Evolutionary conservation across 2,329 filamentous ascomycete species (phyloP).

Genomic region (Aspergillus pseudotamarii): DNA sequence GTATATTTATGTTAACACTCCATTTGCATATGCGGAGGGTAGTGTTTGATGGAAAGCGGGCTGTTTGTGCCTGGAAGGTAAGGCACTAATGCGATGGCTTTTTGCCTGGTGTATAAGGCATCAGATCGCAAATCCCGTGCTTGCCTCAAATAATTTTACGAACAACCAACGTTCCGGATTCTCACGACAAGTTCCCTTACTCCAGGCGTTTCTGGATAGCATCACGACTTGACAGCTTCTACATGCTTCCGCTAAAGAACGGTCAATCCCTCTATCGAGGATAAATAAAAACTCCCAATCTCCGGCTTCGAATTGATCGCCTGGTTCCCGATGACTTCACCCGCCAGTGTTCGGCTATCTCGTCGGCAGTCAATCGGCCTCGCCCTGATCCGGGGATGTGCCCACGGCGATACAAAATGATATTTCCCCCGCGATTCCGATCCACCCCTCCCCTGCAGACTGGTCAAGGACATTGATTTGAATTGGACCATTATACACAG

Average conservation of each 20-base stretch:
- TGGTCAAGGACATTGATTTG: neutral
- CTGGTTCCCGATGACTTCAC: slow-evolving; percentile 7
- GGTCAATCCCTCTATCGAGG: neutral
- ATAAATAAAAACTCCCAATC: neutral
- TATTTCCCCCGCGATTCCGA: neutral
- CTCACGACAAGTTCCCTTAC: no score
- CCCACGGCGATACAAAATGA: neutral
- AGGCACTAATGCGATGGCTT: no score
- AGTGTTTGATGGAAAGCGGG: neutral
- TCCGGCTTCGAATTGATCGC: neutral
- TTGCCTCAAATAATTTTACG: no score
- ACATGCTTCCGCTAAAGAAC: neutral
- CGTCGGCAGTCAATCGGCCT: slow-evolving; percentile 11
- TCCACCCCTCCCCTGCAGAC: neutral
- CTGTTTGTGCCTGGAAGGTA: no score
- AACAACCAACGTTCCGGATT: no score
- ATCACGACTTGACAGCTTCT: neutral
- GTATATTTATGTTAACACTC: no score
- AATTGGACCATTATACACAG: neutral
- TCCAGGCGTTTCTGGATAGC: neutral
- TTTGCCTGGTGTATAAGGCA: neutral
- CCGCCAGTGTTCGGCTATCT: slow-evolving; percentile 6
- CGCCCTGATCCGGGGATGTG: slow-evolving; percentile 1
- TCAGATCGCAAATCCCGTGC: neutral
- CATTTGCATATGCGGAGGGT: no score